These are phyloP conservation scores for Leptodermis oblonga DNA, from an alignment of 257 asterid species.

Conservation along the genomic window DNA sequence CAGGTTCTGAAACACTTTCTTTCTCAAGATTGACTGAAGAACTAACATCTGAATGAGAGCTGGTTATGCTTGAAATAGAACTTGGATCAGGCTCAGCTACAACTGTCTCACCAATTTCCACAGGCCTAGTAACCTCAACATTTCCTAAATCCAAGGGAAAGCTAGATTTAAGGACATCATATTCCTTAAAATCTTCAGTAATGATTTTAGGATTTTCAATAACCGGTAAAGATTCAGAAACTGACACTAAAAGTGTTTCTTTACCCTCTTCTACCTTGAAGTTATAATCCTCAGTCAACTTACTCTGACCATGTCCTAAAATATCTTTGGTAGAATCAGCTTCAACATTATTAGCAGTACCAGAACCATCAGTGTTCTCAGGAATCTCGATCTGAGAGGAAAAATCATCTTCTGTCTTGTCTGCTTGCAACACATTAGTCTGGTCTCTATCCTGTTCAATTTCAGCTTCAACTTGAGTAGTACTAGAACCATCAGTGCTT, in stretches of 20 bases:
- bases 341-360: slow-evolving; percentile 18
- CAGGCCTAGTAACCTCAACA: slow-evolving; percentile 26
- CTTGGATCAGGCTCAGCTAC: slow-evolving; percentile 23
- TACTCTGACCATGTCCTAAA: neutral
- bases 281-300: slow-evolving; percentile 12
- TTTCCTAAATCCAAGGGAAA: slow-evolving; percentile 26
- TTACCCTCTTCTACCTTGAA: slow-evolving; percentile 6
- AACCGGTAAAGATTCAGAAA: slow-evolving; percentile 16
- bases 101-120: slow-evolving; percentile 19
- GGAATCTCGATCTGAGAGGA: slow-evolving; percentile 25
- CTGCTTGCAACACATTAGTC: slow-evolving; percentile 23
- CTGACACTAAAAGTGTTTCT: slow-evolving; percentile 11
- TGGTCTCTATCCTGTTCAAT: slow-evolving; percentile 1
- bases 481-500: slow-evolving; percentile 20
- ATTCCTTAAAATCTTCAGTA: slow-evolving; percentile 30
- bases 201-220: slow-evolving; percentile 18
- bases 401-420: slow-evolving; percentile 26
- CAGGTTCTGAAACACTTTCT: slow-evolving; percentile 5
- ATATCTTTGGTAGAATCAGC: slow-evolving; percentile 20
- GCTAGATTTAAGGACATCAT: slow-evolving; percentile 20
- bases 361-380: slow-evolving; percentile 22
- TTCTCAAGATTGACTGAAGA: slow-evolving; percentile 15
- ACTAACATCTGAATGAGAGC: slow-evolving; percentile 20
- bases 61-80: slow-evolving; percentile 12
- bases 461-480: slow-evolving; percentile 5